phyloP scores from a whole-genome alignment of 805 yeast species.

The Candida piceae region DNA sequence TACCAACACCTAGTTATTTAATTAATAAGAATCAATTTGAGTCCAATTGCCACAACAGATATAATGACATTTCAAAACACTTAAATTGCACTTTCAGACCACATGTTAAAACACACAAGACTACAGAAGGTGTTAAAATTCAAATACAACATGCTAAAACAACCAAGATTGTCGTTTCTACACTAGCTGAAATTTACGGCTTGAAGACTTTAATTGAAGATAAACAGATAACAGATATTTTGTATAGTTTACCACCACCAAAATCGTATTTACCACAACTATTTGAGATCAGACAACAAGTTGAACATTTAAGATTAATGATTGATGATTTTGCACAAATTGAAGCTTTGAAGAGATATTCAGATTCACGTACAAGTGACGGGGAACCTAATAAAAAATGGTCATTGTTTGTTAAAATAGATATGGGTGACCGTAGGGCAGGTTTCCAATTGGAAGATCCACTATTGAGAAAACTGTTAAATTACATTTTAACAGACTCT shows the following conservation, averaged over 20 bases:
- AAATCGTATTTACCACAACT: constrained; percentile 45
- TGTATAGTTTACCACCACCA: constrained; percentile 57
- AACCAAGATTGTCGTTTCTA: constrained; percentile 58
- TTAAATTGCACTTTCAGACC: constrained; percentile 50
- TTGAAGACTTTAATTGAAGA: constrained; percentile 30
- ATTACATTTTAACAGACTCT: too few species aligned
- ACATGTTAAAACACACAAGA: constrained; percentile 74
- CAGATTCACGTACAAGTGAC: constrained; percentile 19
- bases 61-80: too few species aligned
- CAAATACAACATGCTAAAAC: constrained; percentile 49
- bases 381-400: constrained; percentile 36
- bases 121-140: constrained; percentile 49
- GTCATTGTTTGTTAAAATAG: constrained; percentile 64
- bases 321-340: constrained; percentile 58
- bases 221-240: constrained; percentile 38
- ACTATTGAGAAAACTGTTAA: too few species aligned
- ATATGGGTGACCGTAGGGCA: constrained; percentile 70
- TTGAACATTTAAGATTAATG: constrained; percentile 49
- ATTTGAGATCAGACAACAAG: constrained; percentile 35
- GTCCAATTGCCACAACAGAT: too few species aligned
- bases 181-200: constrained; percentile 61
- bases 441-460: constrained; percentile 33
- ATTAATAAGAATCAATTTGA: too few species aligned
- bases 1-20: too few species aligned
- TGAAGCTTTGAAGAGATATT: constrained; percentile 33